Base-by-base conservation (phyloP, 192 early-diverging fungal species). In the Chytriomyces hyalinus region DNA sequence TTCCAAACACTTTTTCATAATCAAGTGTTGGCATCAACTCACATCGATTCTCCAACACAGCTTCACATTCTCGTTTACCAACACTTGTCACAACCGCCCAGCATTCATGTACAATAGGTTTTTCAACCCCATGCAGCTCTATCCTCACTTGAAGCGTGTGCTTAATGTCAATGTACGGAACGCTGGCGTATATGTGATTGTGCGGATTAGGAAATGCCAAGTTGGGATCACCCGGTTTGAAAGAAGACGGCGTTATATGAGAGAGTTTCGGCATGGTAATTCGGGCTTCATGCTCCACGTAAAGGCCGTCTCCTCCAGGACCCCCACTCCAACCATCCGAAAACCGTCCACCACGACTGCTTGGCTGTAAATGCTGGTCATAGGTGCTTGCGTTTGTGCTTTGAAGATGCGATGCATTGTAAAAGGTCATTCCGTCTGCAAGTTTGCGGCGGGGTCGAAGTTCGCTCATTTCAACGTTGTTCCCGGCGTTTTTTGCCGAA, bases 1-100 rank as follows among this genome's bases (percentile, higher is more conserved):
- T 70, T 15, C 87, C 87, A 28, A 85, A 76, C 15, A 88, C 69
- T 66, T 86, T 88, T 59, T 88, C 83, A 65, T 88, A 88, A 64
- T 88, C 87, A 47, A 88, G 44, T 0, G 75, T 64, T 47, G 87
- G 87, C 61, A 83, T 77, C 9, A 88, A 49, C 20, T 84, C 84
- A 6, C 79, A 65, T 51, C 78, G 75, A 36, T 67, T 50, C 10
- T 86, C 84, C 78, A 88, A 63, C 10, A 88, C 44, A 6, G 36
- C 44, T 43, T 64, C 72, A 65, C 77, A 81, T n/a, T 86, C 83
- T 10, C 53, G 77, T 47, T 75, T 57, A 26, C 84, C 84, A 6
- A 88, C 81, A 24, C 77, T 73, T 26, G 81, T 24, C 44, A 88
- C 73, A 43, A 81, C 77, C 61, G 80, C 83, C 43, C 83, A 85